Percentiles rank a stretch among this genome's conserved stretches.
phyloP scores from a whole-genome alignment of 177 flowering plant genomes.

The Vitis hybrid region DNA sequence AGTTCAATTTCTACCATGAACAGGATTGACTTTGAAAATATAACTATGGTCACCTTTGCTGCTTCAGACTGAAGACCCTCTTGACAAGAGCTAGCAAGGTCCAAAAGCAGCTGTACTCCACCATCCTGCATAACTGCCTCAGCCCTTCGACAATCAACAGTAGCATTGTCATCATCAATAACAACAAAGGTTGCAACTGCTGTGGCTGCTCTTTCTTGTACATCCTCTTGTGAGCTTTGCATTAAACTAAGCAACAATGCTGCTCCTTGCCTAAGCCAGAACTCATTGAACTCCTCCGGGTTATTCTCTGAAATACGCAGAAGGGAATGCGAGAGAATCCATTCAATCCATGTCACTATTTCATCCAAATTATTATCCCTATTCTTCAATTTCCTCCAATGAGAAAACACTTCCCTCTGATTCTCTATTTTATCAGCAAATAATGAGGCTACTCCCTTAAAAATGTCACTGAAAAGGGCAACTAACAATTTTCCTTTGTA shows the following conservation, averaged over 20 bases:
- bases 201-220: conserved; percentile 97
- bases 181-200: conserved; percentile 98
- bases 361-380: conserved; percentile 50
- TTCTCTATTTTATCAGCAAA: conserved; percentile 49
- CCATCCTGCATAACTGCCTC: conserved; percentile 93
- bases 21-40: too few relatives aligned
- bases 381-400: conserved; percentile 44
- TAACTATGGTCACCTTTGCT: conserved; percentile 60
- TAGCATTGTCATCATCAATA: conserved; percentile 91
- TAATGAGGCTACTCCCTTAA: conserved; percentile 63
- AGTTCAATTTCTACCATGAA: neutral
- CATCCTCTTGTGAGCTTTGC: conserved; percentile 90
- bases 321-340: conserved; percentile 80
- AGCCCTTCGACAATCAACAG: conserved; percentile 78
- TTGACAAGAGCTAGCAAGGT: conserved; percentile 82
- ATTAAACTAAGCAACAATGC: conserved; percentile 68
- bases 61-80: conserved; percentile 99
- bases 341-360: conserved; percentile 86
- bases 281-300: conserved; percentile 67
- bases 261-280: conserved; percentile 95
- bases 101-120: conserved; percentile 76
- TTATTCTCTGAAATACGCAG: conserved; percentile 81
- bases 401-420: conserved; percentile 51
- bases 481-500: conserved; percentile 66
- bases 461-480: conserved; percentile 59